Conservation (phyloP, 2,329 filamentous ascomycete genomes). For the Claviceps spartinae region DNA sequence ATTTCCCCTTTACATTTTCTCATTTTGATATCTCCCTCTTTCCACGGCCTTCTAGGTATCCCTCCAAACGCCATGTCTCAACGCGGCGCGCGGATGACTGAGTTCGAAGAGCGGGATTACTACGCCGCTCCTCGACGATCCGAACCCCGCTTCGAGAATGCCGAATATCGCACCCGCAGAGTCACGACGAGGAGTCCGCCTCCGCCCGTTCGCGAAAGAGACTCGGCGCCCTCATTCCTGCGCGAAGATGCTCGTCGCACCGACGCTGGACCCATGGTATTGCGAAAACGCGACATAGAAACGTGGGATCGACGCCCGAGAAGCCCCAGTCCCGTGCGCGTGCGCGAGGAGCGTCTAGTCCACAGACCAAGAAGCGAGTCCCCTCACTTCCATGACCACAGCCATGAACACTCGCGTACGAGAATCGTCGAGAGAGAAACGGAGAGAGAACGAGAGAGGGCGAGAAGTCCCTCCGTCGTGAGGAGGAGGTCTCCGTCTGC, state of each 20-base stretch:
- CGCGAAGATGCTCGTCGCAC: constrained; percentile 33
- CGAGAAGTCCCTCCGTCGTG: constrained; percentile 23
- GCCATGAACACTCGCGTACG: constrained; percentile 21
- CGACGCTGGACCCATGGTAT: constrained; percentile 38
- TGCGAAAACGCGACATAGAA: constrained; percentile 42
- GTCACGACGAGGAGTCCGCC: constrained; percentile 14
- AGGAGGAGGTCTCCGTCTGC: constrained; percentile 14
- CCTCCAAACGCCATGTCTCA: constrained; percentile 8
- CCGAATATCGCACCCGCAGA: constrained; percentile 14
- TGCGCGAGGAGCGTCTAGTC: constrained; percentile 30
- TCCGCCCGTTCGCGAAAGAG: constrained; percentile 21
- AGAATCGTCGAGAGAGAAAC: constrained; percentile 26
- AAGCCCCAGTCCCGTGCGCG: constrained; percentile 28
- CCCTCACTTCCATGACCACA: constrained; percentile 18
- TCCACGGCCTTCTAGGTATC: background rate
- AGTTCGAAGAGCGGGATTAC: constrained; percentile 34
- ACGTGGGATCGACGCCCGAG: constrained; percentile 35
- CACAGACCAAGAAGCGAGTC: constrained; percentile 30
- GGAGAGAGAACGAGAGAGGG: constrained; percentile 26
- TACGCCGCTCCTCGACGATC: constrained; percentile 24
- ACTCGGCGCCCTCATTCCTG: constrained; percentile 36
- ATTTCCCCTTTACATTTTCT: background rate
- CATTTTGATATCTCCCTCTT: background rate
- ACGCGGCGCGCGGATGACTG: constrained; percentile 15
- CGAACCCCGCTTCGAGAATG: constrained; percentile 12